Base-by-base conservation (phyloP, 495 filamentous ascomycete genomes). In the Penicillium paxilli region DNA sequence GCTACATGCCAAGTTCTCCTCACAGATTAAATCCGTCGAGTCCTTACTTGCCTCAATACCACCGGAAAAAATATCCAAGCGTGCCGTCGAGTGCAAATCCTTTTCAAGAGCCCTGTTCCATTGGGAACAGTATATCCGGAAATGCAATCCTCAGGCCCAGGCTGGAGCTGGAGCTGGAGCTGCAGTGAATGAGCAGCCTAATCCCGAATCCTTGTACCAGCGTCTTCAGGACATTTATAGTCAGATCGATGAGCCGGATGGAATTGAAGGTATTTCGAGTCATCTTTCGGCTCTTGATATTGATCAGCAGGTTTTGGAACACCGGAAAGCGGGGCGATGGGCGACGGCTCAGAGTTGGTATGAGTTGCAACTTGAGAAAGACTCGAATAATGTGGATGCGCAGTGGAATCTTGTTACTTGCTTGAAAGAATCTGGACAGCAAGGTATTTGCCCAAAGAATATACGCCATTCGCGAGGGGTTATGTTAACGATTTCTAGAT, bases 291-390 rank as follows among this genome's bases (percentile, higher is more conserved):
- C 87, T 9, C 75, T 97, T 17, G 86, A 92, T 52, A 83, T 96
- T 48, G 89, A 96, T 41, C 92, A 97, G 63, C 92, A 99, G 60
- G 84, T 96, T 28, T 76, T 96, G 47, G 91, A 92, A 58, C 92
- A 98, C 66, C 83, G 87, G 30, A 97, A 95, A 64, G 89, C 91
- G 30, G 93, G 92, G n/a, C 81, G 92, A 65, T 99, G 92, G 94
- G 89, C 90, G n/a, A 91, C 94, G 45, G 95, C 90, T 38, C 93
- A 97, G 73, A 94, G 88, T 59, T 99, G 94, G 94, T 98, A 98
- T 69, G 92, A 98, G 65, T 79, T 95, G 30, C 84, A 88, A 54
- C 80, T 96, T 32, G 87, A 85, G 6, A 85, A 92, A 55, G 82
- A 87, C 40, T 91, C 95, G 1, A 76, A 85, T 38, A 85, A 96